phyloP scores from a whole-genome alignment of 2,329 filamentous ascomycete species.

The Pleomassaria siparia region DNA sequence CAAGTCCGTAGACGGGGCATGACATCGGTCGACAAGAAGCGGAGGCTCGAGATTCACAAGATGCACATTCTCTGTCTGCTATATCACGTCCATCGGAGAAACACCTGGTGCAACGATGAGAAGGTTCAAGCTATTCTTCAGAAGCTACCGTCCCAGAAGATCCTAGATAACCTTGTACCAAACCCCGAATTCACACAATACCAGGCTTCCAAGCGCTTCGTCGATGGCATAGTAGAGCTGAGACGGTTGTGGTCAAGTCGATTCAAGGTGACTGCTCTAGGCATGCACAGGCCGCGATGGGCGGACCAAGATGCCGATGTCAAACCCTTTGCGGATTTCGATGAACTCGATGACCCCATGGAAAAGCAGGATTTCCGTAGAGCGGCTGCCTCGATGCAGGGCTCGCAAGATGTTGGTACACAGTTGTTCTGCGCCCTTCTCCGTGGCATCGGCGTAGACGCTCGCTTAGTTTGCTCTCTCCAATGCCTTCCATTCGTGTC shows the following conservation, averaged over 20 bases:
- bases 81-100: constrained; percentile 74
- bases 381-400: constrained; percentile 69
- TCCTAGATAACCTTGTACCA: constrained; percentile 68
- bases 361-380: constrained; percentile 73
- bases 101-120: constrained; percentile 83
- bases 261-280: constrained; percentile 67
- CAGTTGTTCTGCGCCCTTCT: constrained; percentile 89
- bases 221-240: constrained; percentile 73
- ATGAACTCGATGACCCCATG: constrained; percentile 66
- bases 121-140: constrained; percentile 60
- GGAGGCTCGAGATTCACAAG: constrained; percentile 79
- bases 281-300: constrained; percentile 61
- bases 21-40: constrained; percentile 58
- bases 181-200: constrained; percentile 70
- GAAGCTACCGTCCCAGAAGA: constrained; percentile 66
- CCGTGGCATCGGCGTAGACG: constrained; percentile 76
- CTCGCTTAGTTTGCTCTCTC: constrained; percentile 85
- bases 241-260: constrained; percentile 67
- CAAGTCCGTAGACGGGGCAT: constrained; percentile 53
- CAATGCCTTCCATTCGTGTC: constrained; percentile 74
- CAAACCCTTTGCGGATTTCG: constrained; percentile 51
- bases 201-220: constrained; percentile 72
- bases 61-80: constrained; percentile 81
- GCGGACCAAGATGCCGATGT: constrained; percentile 65
- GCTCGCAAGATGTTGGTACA: constrained; percentile 85